Conservation (phyloP, 2,329 filamentous ascomycete genomes). For the Botrytis pseudocinerea region DNA sequence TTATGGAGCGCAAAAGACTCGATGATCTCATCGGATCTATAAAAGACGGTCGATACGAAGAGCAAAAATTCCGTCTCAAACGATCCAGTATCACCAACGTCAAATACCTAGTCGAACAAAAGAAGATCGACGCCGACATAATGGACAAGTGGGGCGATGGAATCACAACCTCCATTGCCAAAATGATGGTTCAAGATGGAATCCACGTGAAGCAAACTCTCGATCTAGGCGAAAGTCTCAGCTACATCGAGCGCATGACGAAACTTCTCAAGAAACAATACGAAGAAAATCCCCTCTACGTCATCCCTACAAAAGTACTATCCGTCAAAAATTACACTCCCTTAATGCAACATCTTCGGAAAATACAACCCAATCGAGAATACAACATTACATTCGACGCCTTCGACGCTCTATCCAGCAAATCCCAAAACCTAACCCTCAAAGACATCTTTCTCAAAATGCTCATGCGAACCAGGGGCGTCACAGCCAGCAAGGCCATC, state of each 20-base stretch:
- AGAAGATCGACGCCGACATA: slow-evolving; percentile 57
- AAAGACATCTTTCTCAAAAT: slow-evolving; percentile 79
- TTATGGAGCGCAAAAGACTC: slow-evolving; percentile 77
- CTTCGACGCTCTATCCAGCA: slow-evolving; percentile 71
- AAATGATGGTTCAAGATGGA: slow-evolving; percentile 75
- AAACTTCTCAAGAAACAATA: slow-evolving; percentile 66
- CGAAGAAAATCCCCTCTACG: slow-evolving; percentile 54
- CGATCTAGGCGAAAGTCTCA: slow-evolving; percentile 76
- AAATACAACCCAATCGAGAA: slow-evolving; percentile 47
- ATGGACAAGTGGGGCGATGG: slow-evolving; percentile 64
- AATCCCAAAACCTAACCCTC: slow-evolving; percentile 72
- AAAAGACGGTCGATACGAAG: slow-evolving; percentile 78
- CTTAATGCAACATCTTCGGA: slow-evolving; percentile 59
- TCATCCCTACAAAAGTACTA: slow-evolving; percentile 67
- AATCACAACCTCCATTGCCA: slow-evolving; percentile 73
- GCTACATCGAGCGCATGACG: slow-evolving; percentile 73
- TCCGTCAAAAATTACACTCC: slow-evolving; percentile 66
- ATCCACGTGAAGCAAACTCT: slow-evolving; percentile 77
- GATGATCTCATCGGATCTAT: slow-evolving; percentile 80
- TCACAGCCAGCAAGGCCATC: slow-evolving; percentile 75
- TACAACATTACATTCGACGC: slow-evolving; percentile 65
- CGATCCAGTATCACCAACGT: slow-evolving; percentile 74
- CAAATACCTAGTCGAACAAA: slow-evolving; percentile 77
- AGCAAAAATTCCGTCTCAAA: slow-evolving; percentile 79
- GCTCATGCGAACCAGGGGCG: slow-evolving; percentile 76